These are phyloP conservation scores for Plenodomus tracheiphilus DNA, from an alignment of 2,329 filamentous ascomycete genomes.

Conservation along the genomic window DNA sequence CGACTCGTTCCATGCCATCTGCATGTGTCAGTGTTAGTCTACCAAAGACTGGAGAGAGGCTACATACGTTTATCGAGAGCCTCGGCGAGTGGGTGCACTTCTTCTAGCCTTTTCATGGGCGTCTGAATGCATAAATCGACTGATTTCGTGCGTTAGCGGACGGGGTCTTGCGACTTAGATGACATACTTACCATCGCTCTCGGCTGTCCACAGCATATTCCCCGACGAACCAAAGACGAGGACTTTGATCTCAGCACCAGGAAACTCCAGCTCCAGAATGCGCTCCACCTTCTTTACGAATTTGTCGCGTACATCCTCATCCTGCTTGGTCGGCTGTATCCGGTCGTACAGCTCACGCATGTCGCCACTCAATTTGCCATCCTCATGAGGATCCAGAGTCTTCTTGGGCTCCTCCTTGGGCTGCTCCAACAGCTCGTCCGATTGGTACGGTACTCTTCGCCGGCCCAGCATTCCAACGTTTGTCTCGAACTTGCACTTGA, in stretches of 20 bases:
- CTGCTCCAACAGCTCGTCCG: conserved; percentile 79
- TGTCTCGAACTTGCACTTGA: conserved; percentile 84
- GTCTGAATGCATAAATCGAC: conserved; percentile 99
- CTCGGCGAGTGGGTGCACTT: conserved; percentile 87
- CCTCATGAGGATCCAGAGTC: conserved; percentile 43
- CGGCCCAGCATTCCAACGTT: conserved; percentile 73
- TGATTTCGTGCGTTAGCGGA: conserved; percentile 42
- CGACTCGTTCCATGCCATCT: conserved; percentile 97
- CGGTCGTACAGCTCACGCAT: conserved; percentile 84
- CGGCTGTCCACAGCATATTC: conserved; percentile 89
- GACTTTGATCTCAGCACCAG: conserved; percentile 84
- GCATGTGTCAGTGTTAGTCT: conserved; percentile 37
- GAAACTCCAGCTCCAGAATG: conserved; percentile 89
- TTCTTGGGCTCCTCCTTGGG: conserved; percentile 69
- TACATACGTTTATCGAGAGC: conserved; percentile 80
- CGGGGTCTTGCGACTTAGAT: not conserved
- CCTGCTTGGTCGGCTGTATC: conserved; percentile 79
- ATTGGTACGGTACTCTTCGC: conserved; percentile 87
- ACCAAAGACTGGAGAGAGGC: not conserved
- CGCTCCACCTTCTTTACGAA: conserved; percentile 87
- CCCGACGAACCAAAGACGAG: conserved; percentile 98
- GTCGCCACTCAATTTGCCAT: conserved; percentile 69
- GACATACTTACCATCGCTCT: conserved; percentile 78
- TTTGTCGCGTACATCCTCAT: conserved; percentile 72
- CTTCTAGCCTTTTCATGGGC: conserved; percentile 81